A percentile compares a stretch with the other conserved stretches of the same genome.
Conservation (phyloP, 2,329 filamentous ascomycete species). For the Colletotrichum sp. region DNA sequence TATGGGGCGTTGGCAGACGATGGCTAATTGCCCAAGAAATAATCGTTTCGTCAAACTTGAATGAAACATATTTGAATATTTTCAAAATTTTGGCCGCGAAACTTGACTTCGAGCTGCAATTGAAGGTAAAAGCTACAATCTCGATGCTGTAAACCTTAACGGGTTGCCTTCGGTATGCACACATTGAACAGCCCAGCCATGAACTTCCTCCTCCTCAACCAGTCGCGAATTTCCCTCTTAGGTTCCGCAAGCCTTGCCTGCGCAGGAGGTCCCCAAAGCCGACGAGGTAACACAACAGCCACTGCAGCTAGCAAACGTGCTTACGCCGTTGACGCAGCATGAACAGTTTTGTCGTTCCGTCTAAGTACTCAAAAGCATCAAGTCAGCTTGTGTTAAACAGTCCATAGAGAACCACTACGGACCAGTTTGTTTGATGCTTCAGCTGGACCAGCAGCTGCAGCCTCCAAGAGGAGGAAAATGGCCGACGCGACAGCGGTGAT, state of each 20-base stretch:
- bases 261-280: background rate
- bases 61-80: too few species aligned
- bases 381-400: background rate
- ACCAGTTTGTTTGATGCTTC: background rate
- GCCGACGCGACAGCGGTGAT: background rate
- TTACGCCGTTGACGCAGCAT: background rate
- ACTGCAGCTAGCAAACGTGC: background rate
- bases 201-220: background rate
- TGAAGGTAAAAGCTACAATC: background rate
- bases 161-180: rapidly evolving
- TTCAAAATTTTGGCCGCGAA: background rate
- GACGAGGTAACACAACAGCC: background rate
- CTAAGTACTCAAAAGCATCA: background rate
- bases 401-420: rapidly evolving
- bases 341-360: background rate
- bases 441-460: background rate
- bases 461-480: background rate
- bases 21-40: too few species aligned
- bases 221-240: background rate
- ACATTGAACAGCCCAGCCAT: rapidly evolving
- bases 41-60: rapidly evolving
- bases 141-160: rapidly evolving
- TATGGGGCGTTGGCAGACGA: rapidly evolving
- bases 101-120: rapidly evolving
- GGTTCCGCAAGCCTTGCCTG: background rate